Evolutionary conservation across 495 filamentous ascomycete species (phyloP).

Genomic region (Penicillium paradoxum): DNA sequence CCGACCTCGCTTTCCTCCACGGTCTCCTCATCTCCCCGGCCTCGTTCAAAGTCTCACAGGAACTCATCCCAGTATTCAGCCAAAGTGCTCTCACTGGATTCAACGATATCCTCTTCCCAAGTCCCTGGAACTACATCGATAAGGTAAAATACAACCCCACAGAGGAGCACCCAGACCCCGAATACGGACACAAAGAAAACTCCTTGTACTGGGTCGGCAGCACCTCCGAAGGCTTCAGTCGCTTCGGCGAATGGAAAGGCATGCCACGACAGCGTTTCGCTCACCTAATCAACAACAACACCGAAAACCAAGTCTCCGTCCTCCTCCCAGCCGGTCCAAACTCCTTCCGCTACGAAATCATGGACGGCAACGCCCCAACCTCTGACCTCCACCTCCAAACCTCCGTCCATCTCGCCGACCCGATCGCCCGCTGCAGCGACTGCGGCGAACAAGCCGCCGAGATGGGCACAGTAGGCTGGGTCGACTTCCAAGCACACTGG

Average conservation of each 20-base stretch:
- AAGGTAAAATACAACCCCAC: conserved; percentile 41
- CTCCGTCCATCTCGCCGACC: conserved; percentile 45
- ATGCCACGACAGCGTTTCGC: conserved; percentile 56
- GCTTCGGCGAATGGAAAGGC: conserved; percentile 50
- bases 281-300: conserved; percentile 51
- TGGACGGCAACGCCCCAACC: conserved; percentile 28
- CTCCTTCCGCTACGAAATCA: conserved; percentile 36
- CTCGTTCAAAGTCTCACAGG: conserved; percentile 54
- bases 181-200: conserved; percentile 40
- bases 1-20: conserved; percentile 69
- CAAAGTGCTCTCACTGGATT: conserved; percentile 60
- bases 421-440: conserved; percentile 53
- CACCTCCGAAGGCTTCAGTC: conserved; percentile 54
- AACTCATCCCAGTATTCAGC: conserved; percentile 69
- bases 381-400: conserved; percentile 26
- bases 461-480: conserved; percentile 36
- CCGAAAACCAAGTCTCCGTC: conserved; percentile 37
- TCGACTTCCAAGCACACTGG: conserved; percentile 57
- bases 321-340: conserved; percentile 31
- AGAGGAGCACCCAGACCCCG: conserved; percentile 32
- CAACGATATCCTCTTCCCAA: conserved; percentile 45
- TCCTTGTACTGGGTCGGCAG: conserved; percentile 50
- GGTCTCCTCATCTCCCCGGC: conserved; percentile 64
- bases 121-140: conserved; percentile 48
- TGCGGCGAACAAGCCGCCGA: conserved; percentile 50